Percentiles rank a stretch among this genome's conserved stretches.
Evolutionary conservation across 352 stramenopile species (phyloP).

Genomic region (Phytopythium montanum): DNA sequence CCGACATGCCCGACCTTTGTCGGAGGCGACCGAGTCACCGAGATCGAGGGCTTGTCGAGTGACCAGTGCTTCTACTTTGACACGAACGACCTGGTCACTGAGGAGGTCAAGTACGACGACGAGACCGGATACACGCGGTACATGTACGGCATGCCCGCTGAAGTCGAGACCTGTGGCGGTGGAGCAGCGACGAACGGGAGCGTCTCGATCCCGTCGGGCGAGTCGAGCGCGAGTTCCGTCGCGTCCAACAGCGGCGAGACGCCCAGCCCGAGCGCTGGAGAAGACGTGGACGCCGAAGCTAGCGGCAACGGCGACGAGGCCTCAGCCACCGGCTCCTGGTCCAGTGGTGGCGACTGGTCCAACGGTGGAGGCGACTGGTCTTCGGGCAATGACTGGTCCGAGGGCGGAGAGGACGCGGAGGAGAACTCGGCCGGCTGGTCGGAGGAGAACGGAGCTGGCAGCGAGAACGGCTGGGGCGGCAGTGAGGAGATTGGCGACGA

Average conservation of each 20-base stretch:
- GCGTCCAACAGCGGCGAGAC: neutral
- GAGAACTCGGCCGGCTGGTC: neutral
- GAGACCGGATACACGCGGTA: constrained; percentile 35
- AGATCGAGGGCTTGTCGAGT: constrained; percentile 27
- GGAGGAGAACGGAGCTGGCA: neutral
- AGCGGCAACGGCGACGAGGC: neutral
- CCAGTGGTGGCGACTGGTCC: neutral
- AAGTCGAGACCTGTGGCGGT: constrained; percentile 37
- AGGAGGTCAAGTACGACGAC: constrained; percentile 44
- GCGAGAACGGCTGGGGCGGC: neutral
- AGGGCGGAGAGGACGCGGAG: neutral
- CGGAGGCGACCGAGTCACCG: constrained; percentile 48
- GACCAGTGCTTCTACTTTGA: constrained; percentile 61
- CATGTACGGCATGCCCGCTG: constrained; percentile 39
- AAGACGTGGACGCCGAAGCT: neutral
- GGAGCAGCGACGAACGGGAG: constrained; percentile 3
- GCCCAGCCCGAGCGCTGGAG: neutral
- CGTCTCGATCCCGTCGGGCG: constrained; percentile 9
- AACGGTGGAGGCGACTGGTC: neutral
- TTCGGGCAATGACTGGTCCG: neutral
- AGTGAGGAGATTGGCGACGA: constrained; percentile 2
- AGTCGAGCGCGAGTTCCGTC: neutral
- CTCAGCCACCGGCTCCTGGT: neutral
- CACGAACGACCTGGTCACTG: constrained; percentile 39
- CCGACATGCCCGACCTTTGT: constrained; percentile 43